Conservation (phyloP, 305 asterid species). For the Solanum hybrid region DNA sequence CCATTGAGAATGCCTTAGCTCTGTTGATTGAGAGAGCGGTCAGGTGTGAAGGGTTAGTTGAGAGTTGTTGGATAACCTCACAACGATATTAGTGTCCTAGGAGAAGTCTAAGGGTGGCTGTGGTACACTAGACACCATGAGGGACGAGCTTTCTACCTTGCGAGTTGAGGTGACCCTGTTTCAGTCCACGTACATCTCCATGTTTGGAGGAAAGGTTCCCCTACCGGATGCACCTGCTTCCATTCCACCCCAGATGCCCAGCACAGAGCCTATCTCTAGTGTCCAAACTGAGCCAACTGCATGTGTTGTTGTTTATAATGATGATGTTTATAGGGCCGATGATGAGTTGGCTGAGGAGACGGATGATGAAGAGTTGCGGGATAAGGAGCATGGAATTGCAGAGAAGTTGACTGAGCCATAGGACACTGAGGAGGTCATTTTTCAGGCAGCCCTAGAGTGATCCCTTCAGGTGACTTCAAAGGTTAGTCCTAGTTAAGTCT, state of each 20-base stretch:
- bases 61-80: background rate
- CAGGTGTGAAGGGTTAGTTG: background rate
- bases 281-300: background rate
- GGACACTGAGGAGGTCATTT: background rate
- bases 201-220: background rate
- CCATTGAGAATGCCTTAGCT: background rate
- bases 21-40: background rate
- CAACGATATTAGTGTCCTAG: background rate
- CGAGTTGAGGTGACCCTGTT: background rate
- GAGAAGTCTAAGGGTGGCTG: background rate
- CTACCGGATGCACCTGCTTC: background rate
- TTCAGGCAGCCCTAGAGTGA: background rate
- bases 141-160: background rate
- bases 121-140: background rate
- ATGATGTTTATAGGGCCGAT: background rate
- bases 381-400: background rate
- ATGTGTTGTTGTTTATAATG: background rate
- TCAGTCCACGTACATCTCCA: background rate
- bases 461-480: background rate
- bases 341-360: background rate
- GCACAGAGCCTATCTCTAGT: background rate
- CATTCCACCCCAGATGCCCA: background rate
- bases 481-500: background rate
- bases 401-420: background rate
- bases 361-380: background rate